These are phyloP conservation scores for Colletotrichum sp. DNA, from an alignment of 2,329 filamentous ascomycete species.

Conservation along the genomic window DNA sequence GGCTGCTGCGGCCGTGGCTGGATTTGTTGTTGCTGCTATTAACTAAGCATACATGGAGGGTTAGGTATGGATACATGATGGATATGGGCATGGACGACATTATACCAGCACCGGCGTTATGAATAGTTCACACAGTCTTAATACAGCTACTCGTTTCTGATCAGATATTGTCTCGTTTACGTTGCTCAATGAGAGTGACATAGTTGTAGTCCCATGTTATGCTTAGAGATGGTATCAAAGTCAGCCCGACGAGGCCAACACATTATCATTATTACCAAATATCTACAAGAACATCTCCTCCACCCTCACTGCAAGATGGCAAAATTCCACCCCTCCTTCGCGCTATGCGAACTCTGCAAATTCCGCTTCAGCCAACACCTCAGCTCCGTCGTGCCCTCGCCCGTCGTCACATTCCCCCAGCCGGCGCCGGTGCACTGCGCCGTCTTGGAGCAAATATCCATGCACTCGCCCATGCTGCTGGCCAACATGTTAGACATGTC, in stretches of 20 bases:
- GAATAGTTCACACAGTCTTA: not conserved
- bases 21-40: slow-evolving; percentile 7
- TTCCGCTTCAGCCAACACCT: slow-evolving; percentile 50
- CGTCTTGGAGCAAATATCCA: slow-evolving; percentile 46
- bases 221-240: not conserved
- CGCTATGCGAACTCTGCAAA: slow-evolving; percentile 34
- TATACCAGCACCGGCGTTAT: not conserved
- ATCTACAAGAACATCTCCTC: not conserved
- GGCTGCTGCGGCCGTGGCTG: slow-evolving; percentile 6
- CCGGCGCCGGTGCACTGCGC: slow-evolving; percentile 45
- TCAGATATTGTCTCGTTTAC: accelerated
- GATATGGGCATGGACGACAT: not conserved
- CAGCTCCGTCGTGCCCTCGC: slow-evolving; percentile 38
- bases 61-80: not conserved
- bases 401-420: slow-evolving; percentile 50
- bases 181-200: not conserved
- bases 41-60: not conserved
- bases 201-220: too few species aligned
- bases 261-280: not conserved
- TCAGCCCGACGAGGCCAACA: not conserved
- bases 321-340: slow-evolving; percentile 47
- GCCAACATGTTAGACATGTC: slow-evolving; percentile 41
- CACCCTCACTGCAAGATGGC: slow-evolving; percentile 34
- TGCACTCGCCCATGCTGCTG: slow-evolving; percentile 47
- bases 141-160: not conserved